Base-by-base conservation (phyloP, 2,329 filamentous ascomycete species). In the Pestalotiopsis sp. region DNA sequence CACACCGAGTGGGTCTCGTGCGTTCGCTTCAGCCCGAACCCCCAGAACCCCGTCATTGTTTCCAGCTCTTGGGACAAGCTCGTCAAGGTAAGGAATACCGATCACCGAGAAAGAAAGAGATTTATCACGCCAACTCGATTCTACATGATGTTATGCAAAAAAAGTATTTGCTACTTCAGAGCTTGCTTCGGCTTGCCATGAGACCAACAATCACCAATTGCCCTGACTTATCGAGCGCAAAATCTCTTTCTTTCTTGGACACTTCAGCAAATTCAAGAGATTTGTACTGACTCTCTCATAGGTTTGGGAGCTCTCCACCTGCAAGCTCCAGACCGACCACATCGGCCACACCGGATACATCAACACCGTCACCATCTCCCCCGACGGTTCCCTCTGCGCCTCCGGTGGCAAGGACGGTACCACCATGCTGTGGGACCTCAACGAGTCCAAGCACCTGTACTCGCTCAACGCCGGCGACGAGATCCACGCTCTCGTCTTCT, bases 111-210 rank as follows among this genome's bases (percentile, higher is more conserved):
- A 39, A 55, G 69, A 49, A 23, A 20, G 64, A 65, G 64, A 57
- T 55, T 57, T 55, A 17, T 20, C 20, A 3, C 36, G 17, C 20
- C 17, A 7, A 55, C 68, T 41, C 71, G 69, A 74, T 82, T 86
- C 38, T 86, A 90, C 82, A 96, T 94, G 95, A 98, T 98, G 95
- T 89, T 92, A 90, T 92, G 89, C 91, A 92, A 90, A 81, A 84
- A 85, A 83, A 94, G 95, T 98, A 98, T 98, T 98, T 98, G 96
- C 96, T 98, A 98, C 96, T 99, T 98, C 95, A 98, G 96, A 99
- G 94, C 94, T 90, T 82, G 81, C 81, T 82, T 81, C 79, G 86
- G 84, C 83, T 83, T 90, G 95, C 94, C 84, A 97, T 98, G 96
- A 99, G 95, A 99, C 93, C 91, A 97, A 87, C 86, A 89, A 90